phyloP scores from a whole-genome alignment of 495 filamentous ascomycete genomes.

The Neurospora pannonica region DNA sequence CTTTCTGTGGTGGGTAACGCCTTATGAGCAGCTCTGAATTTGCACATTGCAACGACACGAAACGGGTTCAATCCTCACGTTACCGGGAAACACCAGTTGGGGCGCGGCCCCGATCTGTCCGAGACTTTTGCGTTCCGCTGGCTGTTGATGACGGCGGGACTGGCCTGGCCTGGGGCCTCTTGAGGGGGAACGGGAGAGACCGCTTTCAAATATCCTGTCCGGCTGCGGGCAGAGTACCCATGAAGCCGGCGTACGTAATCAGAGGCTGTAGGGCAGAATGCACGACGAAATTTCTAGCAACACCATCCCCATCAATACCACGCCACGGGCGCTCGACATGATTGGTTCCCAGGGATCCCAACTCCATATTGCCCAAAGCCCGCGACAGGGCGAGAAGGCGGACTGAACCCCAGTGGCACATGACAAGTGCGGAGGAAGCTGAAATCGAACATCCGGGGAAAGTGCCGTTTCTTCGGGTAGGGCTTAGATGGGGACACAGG shows the following conservation, averaged over 20 bases:
- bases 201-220: background rate
- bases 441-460: conserved; percentile 9
- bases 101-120: background rate
- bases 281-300: conserved; percentile 1
- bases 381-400: conserved; percentile 8
- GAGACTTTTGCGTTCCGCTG: background rate
- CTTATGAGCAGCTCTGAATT: background rate
- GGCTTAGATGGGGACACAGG: background rate
- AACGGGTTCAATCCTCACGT: background rate
- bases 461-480: conserved; percentile 10
- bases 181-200: background rate
- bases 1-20: background rate
- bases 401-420: conserved; percentile 9
- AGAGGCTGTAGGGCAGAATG: background rate
- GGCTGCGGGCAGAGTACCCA: background rate
- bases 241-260: background rate
- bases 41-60: background rate
- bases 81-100: background rate
- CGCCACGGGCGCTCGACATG: background rate
- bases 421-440: conserved; percentile 12
- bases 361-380: conserved; percentile 9
- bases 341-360: conserved; percentile 7
- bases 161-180: background rate
- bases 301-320: conserved; percentile 9
- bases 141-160: background rate